phyloP scores from a whole-genome alignment of 208 protist species.

The Wallacemonas sp. region DNA sequence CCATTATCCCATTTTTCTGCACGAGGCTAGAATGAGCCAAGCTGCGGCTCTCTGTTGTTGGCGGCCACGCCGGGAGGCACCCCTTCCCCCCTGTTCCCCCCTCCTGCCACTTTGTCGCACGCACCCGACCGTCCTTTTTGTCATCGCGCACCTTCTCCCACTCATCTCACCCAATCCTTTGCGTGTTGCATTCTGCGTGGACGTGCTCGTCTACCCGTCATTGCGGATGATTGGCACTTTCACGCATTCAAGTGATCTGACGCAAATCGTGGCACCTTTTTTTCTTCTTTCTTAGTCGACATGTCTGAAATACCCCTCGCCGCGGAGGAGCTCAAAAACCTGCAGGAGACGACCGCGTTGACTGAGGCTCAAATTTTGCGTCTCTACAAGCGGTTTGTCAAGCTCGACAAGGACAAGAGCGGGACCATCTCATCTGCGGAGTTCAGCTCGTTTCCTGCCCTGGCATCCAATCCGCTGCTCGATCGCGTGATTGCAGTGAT shows the following conservation, averaged over 20 bases:
- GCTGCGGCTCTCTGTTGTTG: too few species aligned
- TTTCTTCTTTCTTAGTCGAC: conserved; percentile 1
- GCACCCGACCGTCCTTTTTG: too few species aligned
- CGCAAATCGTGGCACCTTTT: neutral
- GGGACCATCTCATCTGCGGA: conserved; percentile 71
- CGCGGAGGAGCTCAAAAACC: conserved; percentile 55
- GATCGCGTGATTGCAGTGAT: conserved; percentile 84
- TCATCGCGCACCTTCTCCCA: too few species aligned
- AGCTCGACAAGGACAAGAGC: conserved; percentile 72
- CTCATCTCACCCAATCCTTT: too few species aligned
- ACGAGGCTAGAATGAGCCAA: too few species aligned
- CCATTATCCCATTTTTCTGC: too few species aligned
- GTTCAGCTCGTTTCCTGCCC: conserved; percentile 69
- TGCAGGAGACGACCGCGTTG: conserved; percentile 73
- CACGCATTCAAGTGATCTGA: neutral
- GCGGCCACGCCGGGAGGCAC: too few species aligned
- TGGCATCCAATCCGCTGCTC: conserved; percentile 87
- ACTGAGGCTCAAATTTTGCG: conserved; percentile 84
- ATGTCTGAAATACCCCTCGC: conserved; percentile 54
- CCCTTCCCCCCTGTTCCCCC: too few species aligned
- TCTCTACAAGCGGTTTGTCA: conserved; percentile 85
- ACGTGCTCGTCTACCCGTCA: too few species aligned
- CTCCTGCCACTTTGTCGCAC: too few species aligned
- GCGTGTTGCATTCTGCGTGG: too few species aligned
- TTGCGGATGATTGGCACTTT: too few species aligned